phyloP scores from a whole-genome alignment of 352 stramenopile species.

The Globisporangium uncinulatum region DNA sequence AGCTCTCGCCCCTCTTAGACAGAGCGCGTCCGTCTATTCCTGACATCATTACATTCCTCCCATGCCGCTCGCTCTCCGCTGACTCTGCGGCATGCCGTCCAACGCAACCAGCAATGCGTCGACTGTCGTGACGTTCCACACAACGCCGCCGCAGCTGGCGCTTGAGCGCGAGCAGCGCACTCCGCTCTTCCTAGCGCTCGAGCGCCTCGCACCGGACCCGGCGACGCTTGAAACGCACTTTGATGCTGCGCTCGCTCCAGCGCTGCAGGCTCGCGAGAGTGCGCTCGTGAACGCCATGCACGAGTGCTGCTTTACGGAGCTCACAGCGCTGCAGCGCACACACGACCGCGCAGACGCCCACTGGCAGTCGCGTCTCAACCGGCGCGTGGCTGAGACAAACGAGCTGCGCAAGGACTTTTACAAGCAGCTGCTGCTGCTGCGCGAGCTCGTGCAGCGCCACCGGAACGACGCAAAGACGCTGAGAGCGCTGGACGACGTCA shows the following conservation, averaged over 20 bases:
- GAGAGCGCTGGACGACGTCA: slow-evolving; percentile 47
- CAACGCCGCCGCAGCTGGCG: slow-evolving; percentile 4
- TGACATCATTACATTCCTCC: too few relatives aligned
- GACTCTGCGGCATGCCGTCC: not conserved
- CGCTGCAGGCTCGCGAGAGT: slow-evolving; percentile 54
- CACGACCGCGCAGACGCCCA: slow-evolving; percentile 27
- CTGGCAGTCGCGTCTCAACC: slow-evolving; percentile 53
- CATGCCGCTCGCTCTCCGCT: not conserved
- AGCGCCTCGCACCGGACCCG: not conserved
- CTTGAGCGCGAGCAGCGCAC: slow-evolving; percentile 4
- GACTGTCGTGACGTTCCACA: slow-evolving; percentile 2
- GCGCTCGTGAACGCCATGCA: slow-evolving; percentile 53
- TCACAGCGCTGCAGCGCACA: slow-evolving; percentile 26
- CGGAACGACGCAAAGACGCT: slow-evolving; percentile 41
- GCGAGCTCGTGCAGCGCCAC: slow-evolving; percentile 58
- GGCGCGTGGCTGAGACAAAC: slow-evolving; percentile 58
- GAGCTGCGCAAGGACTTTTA: slow-evolving; percentile 65
- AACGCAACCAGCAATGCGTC: not conserved
- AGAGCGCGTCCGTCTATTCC: too few relatives aligned
- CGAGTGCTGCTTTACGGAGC: slow-evolving; percentile 41
- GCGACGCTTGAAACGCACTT: slow-evolving; percentile 30
- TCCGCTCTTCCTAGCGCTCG: slow-evolving; percentile 5
- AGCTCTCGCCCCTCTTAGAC: too few relatives aligned
- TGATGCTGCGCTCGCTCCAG: slow-evolving; percentile 22
- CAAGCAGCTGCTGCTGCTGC: slow-evolving; percentile 66